A percentile compares a stretch with the other conserved stretches of the same genome.
Conservation (phyloP, 768 basidiomycete genomes). For the Mycena latifolia region DNA sequence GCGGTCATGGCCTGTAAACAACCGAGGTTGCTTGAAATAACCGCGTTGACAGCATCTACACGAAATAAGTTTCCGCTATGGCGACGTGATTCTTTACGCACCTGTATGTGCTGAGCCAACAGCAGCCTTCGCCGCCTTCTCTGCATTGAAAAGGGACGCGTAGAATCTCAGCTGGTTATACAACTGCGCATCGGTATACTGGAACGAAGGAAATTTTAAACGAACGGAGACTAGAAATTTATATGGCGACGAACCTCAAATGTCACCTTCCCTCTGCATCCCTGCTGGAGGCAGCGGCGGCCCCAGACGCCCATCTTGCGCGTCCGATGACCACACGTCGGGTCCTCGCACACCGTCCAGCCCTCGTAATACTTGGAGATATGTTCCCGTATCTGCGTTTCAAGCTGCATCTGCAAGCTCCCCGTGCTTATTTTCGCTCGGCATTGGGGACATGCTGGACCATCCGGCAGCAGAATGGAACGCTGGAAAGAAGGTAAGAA, state of each 20-base stretch:
- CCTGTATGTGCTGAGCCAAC: conserved; percentile 59
- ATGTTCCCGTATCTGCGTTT: conserved; percentile 83
- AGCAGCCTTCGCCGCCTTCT: conserved; percentile 68
- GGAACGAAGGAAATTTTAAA: conserved; percentile 23
- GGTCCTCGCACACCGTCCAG: conserved; percentile 90
- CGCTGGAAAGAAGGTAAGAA: conserved; percentile 54
- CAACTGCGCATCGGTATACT: conserved; percentile 89
- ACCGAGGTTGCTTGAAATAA: conserved; percentile 61
- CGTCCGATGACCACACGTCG: conserved; percentile 86
- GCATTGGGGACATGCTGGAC: conserved; percentile 82
- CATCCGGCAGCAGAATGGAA: conserved; percentile 73
- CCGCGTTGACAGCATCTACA: conserved; percentile 67
- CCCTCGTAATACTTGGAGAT: conserved; percentile 90
- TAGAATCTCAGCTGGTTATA: conserved; percentile 95
- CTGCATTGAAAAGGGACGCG: conserved; percentile 79
- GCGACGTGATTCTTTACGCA: conserved; percentile 29
- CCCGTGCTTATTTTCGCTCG: conserved; percentile 60
- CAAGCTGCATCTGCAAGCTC: conserved; percentile 87
- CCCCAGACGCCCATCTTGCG: conserved; percentile 96
- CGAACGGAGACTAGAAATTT: neutral
- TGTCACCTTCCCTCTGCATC: conserved; percentile 77
- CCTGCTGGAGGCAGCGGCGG: conserved; percentile 76
- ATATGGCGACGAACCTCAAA: conserved; percentile 73
- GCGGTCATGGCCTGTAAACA: conserved; percentile 65
- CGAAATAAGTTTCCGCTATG: neutral